phyloP scores from a whole-genome alignment of 306 rosid species.

The Vachellia collinsii region DNA sequence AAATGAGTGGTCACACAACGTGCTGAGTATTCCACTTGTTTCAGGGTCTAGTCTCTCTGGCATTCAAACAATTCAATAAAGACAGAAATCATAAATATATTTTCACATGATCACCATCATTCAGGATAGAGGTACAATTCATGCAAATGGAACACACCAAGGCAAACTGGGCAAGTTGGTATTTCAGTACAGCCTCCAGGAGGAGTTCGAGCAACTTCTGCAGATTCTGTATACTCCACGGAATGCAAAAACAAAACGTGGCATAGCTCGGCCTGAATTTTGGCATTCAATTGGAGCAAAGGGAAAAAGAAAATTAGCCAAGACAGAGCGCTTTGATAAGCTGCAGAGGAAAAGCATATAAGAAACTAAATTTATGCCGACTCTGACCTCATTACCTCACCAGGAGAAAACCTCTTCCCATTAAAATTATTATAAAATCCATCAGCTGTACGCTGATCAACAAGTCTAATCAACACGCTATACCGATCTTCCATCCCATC shows the following conservation, averaged over 20 bases:
- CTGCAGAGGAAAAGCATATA: not conserved
- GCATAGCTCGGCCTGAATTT: slow-evolving; percentile 84
- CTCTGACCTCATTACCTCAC: slow-evolving; percentile 57
- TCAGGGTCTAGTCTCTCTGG: slow-evolving; percentile 88
- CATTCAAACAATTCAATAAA: slow-evolving; percentile 40
- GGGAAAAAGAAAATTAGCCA: not conserved
- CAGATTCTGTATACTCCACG: slow-evolving; percentile 83
- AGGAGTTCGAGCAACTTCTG: slow-evolving; percentile 77
- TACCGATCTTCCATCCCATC: slow-evolving; percentile 91
- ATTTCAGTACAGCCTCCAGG: slow-evolving; percentile 74
- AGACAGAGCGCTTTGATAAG: not conserved
- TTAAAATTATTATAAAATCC: slow-evolving; percentile 62
- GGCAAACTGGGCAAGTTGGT: slow-evolving; percentile 96
- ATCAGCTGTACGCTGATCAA: slow-evolving; percentile 55
- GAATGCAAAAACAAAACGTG: slow-evolving; percentile 72
- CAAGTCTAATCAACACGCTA: slow-evolving; percentile 67
- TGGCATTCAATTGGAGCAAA: slow-evolving; percentile 9
- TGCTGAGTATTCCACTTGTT: slow-evolving; percentile 76
- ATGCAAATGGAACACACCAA: slow-evolving; percentile 61
- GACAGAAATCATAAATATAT: slow-evolving; percentile 22
- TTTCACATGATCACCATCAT: slow-evolving; percentile 17
- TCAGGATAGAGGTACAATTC: slow-evolving; percentile 1
- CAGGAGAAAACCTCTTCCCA: slow-evolving; percentile 76
- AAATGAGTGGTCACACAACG: slow-evolving; percentile 92
- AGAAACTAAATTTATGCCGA: not conserved